Conservation (phyloP, 176 grass and related monocot species). For the Eleusine coracana region DNA sequence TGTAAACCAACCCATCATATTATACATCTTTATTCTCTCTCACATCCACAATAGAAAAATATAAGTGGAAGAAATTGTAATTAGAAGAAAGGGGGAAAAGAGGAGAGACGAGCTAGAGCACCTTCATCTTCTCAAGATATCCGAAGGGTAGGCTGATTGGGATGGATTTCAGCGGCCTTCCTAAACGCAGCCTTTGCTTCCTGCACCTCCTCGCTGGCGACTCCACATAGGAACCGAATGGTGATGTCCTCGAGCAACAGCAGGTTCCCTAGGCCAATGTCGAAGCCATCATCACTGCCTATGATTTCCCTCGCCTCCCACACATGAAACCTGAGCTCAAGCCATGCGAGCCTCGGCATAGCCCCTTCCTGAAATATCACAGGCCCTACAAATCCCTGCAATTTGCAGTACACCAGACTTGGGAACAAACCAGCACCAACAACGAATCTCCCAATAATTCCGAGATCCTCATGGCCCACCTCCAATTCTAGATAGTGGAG, state of each 20-base stretch:
- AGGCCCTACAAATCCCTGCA: background rate
- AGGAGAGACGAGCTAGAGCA: background rate
- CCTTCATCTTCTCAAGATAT: background rate
- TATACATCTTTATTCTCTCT: no score
- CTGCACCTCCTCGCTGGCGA: background rate
- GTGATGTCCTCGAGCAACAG: background rate
- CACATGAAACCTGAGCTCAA: background rate
- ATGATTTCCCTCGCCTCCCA: background rate
- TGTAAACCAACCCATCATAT: no score
- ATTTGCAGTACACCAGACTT: background rate
- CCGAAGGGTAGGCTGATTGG: background rate
- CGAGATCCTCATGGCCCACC: background rate
- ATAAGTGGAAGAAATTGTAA: no score
- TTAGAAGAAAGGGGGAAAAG: no score
- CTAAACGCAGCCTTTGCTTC: background rate
- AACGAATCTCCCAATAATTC: background rate
- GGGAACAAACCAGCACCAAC: background rate
- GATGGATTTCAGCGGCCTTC: background rate
- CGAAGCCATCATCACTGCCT: background rate
- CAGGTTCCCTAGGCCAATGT: background rate
- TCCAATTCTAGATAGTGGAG: background rate
- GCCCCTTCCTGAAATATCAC: background rate
- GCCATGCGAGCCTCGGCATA: background rate
- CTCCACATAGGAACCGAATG: background rate
- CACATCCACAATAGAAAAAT: no score